A percentile compares a stretch with the other conserved stretches of the same genome.
phyloP scores from a whole-genome alignment of 441 rosid genomes.

The Croton laevigatus region DNA sequence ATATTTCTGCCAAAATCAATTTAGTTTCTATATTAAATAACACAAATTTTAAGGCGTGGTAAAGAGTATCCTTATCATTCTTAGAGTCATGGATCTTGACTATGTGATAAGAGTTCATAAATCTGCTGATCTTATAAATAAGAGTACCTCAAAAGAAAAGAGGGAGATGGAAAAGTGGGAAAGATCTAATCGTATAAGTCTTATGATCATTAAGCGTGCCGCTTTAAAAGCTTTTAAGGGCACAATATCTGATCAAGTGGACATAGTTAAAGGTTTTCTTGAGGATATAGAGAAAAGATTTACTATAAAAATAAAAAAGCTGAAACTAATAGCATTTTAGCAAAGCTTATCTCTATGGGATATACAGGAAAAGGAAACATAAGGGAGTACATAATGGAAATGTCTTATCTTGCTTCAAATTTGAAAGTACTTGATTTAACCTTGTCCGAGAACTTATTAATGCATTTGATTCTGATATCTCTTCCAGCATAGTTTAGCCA shows the following conservation, averaged over 20 bases:
- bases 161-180: background rate
- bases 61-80: background rate
- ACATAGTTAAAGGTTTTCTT: background rate
- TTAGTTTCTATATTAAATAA: background rate
- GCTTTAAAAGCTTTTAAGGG: background rate
- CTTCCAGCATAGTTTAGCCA: background rate
- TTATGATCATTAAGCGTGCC: background rate
- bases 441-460: background rate
- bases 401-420: background rate
- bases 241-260: background rate
- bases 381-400: background rate
- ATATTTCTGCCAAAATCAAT: background rate
- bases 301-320: background rate
- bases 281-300: background rate
- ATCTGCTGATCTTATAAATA: background rate
- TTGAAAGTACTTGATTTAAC: background rate
- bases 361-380: background rate
- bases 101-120: background rate
- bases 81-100: background rate
- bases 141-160: too few species aligned
- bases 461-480: background rate
- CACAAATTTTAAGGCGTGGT: background rate
- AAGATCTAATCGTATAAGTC: background rate
- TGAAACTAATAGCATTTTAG: background rate
- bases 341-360: background rate